Conservation (phyloP, 2,329 filamentous ascomycete genomes). For the Penicillium oxalicum region DNA sequence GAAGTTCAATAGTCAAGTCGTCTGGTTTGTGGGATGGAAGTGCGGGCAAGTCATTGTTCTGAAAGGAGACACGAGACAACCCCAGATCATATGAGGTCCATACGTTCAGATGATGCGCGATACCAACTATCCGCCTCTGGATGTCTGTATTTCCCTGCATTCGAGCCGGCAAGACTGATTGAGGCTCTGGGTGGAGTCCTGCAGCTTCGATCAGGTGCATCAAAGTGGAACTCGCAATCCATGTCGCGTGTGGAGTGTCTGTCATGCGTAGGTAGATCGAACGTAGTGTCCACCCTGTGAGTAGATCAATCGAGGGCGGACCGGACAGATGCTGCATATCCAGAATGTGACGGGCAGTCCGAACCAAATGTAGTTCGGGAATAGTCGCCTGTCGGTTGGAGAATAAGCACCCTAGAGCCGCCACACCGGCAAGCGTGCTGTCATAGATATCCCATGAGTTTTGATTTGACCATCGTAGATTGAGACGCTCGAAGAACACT, state of each 20-base stretch:
- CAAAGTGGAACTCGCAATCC: slow-evolving; percentile 27
- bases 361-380: slow-evolving; percentile 44
- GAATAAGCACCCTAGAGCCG: slow-evolving; percentile 48
- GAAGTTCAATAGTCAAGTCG: slow-evolving; percentile 46
- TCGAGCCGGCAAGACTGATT: slow-evolving; percentile 11
- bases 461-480: slow-evolving; percentile 19
- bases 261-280: slow-evolving; percentile 49
- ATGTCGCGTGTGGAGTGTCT: slow-evolving; percentile 45
- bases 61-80: slow-evolving; percentile 46
- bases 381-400: slow-evolving; percentile 39
- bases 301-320: slow-evolving; percentile 22
- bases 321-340: slow-evolving; percentile 28
- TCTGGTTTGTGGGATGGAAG: slow-evolving; percentile 36
- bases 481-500: slow-evolving; percentile 17
- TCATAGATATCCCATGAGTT: slow-evolving; percentile 34
- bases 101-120: slow-evolving; percentile 52
- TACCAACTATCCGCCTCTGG: slow-evolving; percentile 40
- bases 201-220: slow-evolving; percentile 51
- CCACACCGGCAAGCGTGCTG: slow-evolving; percentile 47
- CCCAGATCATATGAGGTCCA: slow-evolving; percentile 56
- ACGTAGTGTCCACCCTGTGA: slow-evolving; percentile 45
- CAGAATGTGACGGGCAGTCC: slow-evolving; percentile 40
- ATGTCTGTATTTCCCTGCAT: slow-evolving; percentile 27
- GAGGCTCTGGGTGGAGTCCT: slow-evolving; percentile 21
- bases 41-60: slow-evolving; percentile 29